Conservation (phyloP, 805 yeast species). For the Schwanniomyces polymorphus region DNA sequence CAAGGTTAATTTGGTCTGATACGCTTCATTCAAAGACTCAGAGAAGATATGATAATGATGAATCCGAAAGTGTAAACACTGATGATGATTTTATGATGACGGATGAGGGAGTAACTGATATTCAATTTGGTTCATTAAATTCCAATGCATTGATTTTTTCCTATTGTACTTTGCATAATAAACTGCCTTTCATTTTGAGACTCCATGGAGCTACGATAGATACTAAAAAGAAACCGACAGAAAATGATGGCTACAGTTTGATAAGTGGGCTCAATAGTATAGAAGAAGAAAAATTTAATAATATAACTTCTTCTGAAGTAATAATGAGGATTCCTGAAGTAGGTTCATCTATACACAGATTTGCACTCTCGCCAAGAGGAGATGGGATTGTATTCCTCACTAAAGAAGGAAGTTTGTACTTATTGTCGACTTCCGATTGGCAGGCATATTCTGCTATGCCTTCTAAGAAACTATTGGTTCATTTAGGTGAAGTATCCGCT, state of each 20-base stretch:
- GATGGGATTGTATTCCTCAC: slow-evolving; percentile 83
- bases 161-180: slow-evolving; percentile 33
- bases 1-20: slow-evolving; percentile 42
- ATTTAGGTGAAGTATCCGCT: slow-evolving; percentile 76
- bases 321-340: slow-evolving; percentile 68
- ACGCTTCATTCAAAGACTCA: slow-evolving; percentile 12
- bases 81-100: slow-evolving; percentile 49
- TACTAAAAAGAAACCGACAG: slow-evolving; percentile 11
- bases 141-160: slow-evolving; percentile 39
- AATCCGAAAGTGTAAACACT: slow-evolving; percentile 12
- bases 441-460: slow-evolving; percentile 14
- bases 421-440: slow-evolving; percentile 60
- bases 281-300: slow-evolving; percentile 40
- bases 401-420: slow-evolving; percentile 71
- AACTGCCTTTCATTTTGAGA: slow-evolving; percentile 32
- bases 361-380: slow-evolving; percentile 79
- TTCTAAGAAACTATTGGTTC: slow-evolving; percentile 51
- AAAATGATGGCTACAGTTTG: slow-evolving; percentile 18
- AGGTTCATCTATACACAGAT: slow-evolving; percentile 74
- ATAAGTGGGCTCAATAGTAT: slow-evolving; percentile 17
- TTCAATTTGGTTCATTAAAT: slow-evolving; percentile 49
- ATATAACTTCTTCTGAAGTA: slow-evolving; percentile 34
- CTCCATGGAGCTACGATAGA: slow-evolving; percentile 52
- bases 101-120: slow-evolving; percentile 86
- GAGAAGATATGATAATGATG: slow-evolving; percentile 12